Evolutionary conservation across 305 asterid species (phyloP).

Genomic region (Salvia sclarea): DNA sequence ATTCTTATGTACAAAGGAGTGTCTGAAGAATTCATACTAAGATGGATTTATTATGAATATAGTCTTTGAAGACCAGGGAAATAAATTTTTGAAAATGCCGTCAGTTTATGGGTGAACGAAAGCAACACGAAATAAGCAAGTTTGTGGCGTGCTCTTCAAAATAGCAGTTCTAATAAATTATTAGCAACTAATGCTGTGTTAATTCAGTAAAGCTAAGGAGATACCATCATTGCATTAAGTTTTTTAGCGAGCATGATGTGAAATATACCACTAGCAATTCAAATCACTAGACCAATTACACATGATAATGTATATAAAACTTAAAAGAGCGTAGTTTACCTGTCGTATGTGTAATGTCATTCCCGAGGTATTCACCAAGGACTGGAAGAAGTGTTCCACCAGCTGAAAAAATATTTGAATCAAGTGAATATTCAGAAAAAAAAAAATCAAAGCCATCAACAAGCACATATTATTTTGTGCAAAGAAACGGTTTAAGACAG

Average conservation of each 20-base stretch:
- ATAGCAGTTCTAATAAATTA: background rate
- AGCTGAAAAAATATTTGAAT: conserved; percentile 47
- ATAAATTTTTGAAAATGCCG: background rate
- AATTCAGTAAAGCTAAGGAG: conserved; percentile 1
- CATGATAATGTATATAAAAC: conserved; percentile 4
- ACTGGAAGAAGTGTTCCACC: conserved; percentile 98
- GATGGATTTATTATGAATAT: background rate
- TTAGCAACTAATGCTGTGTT: background rate
- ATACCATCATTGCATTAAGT: background rate
- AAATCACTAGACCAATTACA: conserved; percentile 10
- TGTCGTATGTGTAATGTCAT: conserved; percentile 94
- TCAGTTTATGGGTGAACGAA: background rate
- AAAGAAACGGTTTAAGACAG: conserved; percentile 7
- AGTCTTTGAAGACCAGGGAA: background rate
- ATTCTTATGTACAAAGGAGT: background rate
- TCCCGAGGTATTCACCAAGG: conserved; percentile 92
- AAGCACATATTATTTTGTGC: background rate
- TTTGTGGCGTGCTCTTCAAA: background rate
- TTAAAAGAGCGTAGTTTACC: conserved; percentile 41
- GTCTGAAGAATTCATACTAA: background rate
- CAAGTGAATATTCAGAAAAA: conserved; percentile 27
- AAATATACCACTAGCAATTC: conserved; percentile 14
- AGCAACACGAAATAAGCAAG: background rate
- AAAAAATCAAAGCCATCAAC: conserved; percentile 1
- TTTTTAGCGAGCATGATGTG: background rate